phyloP scores from a whole-genome alignment of 2,329 filamentous ascomycete species.

The Tolypocladium ophioglossoides region DNA sequence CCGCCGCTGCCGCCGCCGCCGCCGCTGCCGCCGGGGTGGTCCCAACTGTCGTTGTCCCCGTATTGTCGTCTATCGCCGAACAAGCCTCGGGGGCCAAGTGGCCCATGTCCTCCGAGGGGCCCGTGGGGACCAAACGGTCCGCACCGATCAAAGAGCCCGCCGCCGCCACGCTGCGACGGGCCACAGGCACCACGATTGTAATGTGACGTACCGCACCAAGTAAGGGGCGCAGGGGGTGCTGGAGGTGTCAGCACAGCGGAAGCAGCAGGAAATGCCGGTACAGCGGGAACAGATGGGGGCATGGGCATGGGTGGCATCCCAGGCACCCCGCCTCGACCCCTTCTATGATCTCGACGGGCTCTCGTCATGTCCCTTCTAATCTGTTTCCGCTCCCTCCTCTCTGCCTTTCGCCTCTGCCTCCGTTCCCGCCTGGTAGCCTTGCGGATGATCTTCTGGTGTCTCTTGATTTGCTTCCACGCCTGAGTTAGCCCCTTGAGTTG shows the following conservation, averaged over 20 bases:
- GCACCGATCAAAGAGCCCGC: not conserved
- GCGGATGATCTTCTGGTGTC: constrained; percentile 17
- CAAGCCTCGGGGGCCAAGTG: not conserved
- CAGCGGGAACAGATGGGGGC: constrained; percentile 1
- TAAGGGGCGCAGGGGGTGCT: not conserved
- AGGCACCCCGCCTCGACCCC: constrained; percentile 6
- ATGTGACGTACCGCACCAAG: not conserved
- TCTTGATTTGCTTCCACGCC: constrained; percentile 28
- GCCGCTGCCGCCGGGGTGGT: not conserved
- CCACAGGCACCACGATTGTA: not conserved
- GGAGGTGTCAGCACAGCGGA: not conserved
- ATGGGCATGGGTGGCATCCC: constrained; percentile 1
- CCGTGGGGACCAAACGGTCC: not conserved
- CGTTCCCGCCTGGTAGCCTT: constrained; percentile 20
- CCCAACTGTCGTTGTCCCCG: not conserved
- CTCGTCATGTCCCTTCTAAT: constrained; percentile 18
- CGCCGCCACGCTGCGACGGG: not conserved
- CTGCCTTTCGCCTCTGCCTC: constrained; percentile 16
- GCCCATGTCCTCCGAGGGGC: not conserved
- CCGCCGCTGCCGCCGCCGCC: not conserved
- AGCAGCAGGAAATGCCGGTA: not conserved
- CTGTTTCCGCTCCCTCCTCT: constrained; percentile 22
- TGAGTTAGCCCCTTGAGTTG: constrained; percentile 34
- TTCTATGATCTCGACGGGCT: constrained; percentile 18
- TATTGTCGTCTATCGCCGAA: not conserved